Percentiles rank a stretch among this genome's conserved stretches.
Evolutionary conservation across 768 basidiomycete genomes (phyloP).

Genomic region (Kondoa malvinella): DNA sequence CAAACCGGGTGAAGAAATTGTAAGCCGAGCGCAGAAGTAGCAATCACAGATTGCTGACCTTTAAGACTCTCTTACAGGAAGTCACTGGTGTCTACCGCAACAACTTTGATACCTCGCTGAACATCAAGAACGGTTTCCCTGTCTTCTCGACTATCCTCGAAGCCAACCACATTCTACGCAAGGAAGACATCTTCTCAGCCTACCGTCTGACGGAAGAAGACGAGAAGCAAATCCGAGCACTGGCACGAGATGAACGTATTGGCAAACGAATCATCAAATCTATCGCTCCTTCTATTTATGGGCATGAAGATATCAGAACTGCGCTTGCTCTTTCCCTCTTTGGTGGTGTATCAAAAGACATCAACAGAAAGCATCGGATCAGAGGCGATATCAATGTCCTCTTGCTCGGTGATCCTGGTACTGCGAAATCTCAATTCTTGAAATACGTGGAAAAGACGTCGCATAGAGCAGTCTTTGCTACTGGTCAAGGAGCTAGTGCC

Average conservation of each 20-base stretch:
- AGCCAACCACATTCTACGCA: conserved; percentile 97
- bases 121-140: conserved; percentile 96
- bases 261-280: conserved; percentile 95
- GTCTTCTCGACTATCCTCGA: conserved; percentile 97
- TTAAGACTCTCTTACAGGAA: conserved; percentile 66
- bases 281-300: conserved; percentile 96
- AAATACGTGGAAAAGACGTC: conserved; percentile 99
- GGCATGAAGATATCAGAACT: conserved; percentile 98
- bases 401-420: conserved; percentile 91
- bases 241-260: conserved; percentile 82
- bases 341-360: conserved; percentile 83
- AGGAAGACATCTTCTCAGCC: conserved; percentile 96
- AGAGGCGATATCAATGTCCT: conserved; percentile 97
- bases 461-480: conserved; percentile 90
- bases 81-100: conserved; percentile 95
- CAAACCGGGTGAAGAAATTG: conserved; percentile 96
- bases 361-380: conserved; percentile 87
- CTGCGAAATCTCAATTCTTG: conserved; percentile 95
- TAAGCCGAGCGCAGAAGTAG: too few relatives aligned
- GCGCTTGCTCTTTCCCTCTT: conserved; percentile 89
- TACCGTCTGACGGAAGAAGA: conserved; percentile 95
- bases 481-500: conserved; percentile 93
- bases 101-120: conserved; percentile 95
- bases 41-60: too few relatives aligned
- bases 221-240: conserved; percentile 69